These are phyloP conservation scores for Ophiostoma sp. DNA, from an alignment of 2,329 filamentous ascomycete species.

Conservation along the genomic window DNA sequence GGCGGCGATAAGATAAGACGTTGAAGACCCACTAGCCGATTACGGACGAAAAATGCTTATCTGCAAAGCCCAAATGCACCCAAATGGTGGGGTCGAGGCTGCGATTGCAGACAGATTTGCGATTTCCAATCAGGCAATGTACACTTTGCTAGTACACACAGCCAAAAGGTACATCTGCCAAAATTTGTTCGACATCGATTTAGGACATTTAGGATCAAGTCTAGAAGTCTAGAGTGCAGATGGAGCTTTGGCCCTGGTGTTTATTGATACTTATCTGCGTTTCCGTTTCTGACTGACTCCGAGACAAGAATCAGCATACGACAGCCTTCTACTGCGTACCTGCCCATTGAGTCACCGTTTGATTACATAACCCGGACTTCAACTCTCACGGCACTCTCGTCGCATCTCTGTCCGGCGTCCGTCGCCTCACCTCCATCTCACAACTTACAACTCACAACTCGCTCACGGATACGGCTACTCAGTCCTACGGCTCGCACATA, in stretches of 20 bases:
- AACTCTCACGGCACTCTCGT: background rate
- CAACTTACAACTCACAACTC: background rate
- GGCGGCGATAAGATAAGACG: background rate
- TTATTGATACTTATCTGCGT: background rate
- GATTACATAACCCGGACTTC: background rate
- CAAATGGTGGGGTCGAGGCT: constrained; percentile 4
- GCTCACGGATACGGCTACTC: background rate
- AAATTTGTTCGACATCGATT: background rate
- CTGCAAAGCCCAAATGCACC: no score
- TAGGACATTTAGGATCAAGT: background rate
- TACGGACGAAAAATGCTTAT: constrained; percentile 11
- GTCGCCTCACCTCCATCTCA: background rate
- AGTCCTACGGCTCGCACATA: background rate
- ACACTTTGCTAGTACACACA: background rate
- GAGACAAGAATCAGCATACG: background rate
- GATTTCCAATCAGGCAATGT: constrained; percentile 2
- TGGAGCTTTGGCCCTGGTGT: constrained; percentile 1
- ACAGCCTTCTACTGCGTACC: background rate
- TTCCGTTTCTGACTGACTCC: background rate
- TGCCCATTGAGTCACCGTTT: background rate
- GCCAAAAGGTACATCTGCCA: background rate
- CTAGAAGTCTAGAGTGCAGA: background rate
- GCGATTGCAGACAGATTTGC: background rate
- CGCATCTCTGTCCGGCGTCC: background rate
- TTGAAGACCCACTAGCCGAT: constrained; percentile 5